Percentiles rank a stretch among this genome's conserved stretches.
These are phyloP conservation scores for Sclerotinia sclerotiorum DNA, from an alignment of 2,329 filamentous ascomycete species.

Conservation along the genomic window DNA sequence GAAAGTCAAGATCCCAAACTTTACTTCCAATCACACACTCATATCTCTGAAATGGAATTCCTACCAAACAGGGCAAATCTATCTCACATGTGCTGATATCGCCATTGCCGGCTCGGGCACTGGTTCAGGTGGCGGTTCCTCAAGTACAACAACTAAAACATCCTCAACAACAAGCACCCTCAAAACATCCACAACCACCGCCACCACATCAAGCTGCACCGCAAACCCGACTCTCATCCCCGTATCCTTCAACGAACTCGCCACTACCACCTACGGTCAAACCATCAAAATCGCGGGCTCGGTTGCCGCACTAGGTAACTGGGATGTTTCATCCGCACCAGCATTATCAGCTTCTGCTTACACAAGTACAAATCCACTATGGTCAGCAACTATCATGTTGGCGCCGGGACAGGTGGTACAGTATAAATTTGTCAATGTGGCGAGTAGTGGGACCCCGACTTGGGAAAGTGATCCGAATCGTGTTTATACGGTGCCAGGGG, in stretches of 20 bases:
- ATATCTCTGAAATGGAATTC: conserved; percentile 56
- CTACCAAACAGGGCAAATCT: conserved; percentile 55
- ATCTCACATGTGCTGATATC: conserved; percentile 55
- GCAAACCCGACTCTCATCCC: conserved; percentile 48
- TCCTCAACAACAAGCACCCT: conserved; percentile 24
- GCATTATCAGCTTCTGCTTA: conserved; percentile 62
- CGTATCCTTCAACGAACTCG: conserved; percentile 61
- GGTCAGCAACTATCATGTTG: conserved; percentile 58
- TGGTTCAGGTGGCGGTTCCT: not conserved
- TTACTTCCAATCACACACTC: conserved; percentile 50
- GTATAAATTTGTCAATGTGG: conserved; percentile 69
- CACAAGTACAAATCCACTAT: conserved; percentile 58
- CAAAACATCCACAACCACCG: conserved; percentile 37
- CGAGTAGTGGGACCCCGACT: conserved; percentile 51
- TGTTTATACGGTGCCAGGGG: conserved; percentile 34
- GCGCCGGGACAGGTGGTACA: conserved; percentile 55
- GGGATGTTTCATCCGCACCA: conserved; percentile 56
- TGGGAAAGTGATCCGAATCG: conserved; percentile 61
- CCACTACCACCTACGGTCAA: conserved; percentile 59
- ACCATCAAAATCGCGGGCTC: conserved; percentile 65
- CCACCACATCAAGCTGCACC: conserved; percentile 39
- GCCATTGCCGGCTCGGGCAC: conserved; percentile 41
- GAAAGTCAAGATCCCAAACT: conserved; percentile 5
- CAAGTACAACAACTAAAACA: conserved; percentile 25
- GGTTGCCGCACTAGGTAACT: conserved; percentile 58